Evolutionary conservation across 2,329 filamentous ascomycete species (phyloP).

Genomic region (Pyrenophora tritici-repentis): DNA sequence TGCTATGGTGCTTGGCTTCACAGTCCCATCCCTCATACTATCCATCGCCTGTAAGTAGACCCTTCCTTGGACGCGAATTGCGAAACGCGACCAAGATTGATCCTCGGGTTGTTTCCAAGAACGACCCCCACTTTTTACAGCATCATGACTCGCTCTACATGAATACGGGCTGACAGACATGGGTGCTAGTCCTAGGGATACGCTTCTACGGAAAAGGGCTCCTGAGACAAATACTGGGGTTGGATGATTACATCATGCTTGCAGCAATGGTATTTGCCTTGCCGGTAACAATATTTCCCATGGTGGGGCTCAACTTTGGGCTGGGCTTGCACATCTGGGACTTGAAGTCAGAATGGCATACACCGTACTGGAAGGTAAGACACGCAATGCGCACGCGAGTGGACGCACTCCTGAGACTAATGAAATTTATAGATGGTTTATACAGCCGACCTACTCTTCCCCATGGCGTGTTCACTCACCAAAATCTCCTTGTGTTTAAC

Average conservation of each 20-base stretch:
- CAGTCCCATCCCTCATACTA: conserved; percentile 20
- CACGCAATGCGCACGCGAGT: background rate
- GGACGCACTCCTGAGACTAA: background rate
- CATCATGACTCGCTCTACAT: no score
- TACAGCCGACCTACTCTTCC: conserved; percentile 30
- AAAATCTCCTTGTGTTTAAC: conserved; percentile 39
- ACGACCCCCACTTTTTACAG: no score
- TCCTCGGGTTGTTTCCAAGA: no score
- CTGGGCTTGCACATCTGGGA: conserved; percentile 37
- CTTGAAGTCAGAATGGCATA: conserved; percentile 29
- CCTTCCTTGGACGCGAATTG: no score
- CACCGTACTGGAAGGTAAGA: conserved; percentile 28
- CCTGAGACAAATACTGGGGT: conserved; percentile 23
- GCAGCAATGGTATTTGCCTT: conserved; percentile 30
- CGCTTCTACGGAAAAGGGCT: conserved; percentile 32
- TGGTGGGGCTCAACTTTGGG: conserved; percentile 26
- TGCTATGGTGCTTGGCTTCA: conserved; percentile 23
- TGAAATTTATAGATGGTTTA: conserved; percentile 23
- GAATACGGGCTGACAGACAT: no score
- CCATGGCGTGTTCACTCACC: conserved; percentile 28
- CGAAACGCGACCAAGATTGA: no score
- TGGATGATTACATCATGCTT: conserved; percentile 37
- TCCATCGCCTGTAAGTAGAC: conserved; percentile 23
- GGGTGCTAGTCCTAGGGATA: conserved; percentile 9
- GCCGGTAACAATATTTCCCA: conserved; percentile 26